Conservation (phyloP, 345 rosid species). For the Boechera stricta region DNA sequence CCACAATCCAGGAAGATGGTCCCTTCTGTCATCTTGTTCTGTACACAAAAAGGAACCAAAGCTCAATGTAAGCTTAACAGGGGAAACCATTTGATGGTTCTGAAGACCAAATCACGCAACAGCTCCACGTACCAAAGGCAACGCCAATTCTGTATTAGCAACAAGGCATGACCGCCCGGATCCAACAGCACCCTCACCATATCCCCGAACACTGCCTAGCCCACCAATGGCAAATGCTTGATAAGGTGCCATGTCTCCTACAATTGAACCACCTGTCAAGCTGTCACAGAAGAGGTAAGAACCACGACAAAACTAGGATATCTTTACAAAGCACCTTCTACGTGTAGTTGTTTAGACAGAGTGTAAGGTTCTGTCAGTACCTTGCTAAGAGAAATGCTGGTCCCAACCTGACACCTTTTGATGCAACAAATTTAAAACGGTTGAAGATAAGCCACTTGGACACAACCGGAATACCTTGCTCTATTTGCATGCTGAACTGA, state of each 20-base stretch:
- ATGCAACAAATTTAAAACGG: conserved; percentile 81
- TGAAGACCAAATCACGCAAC: conserved; percentile 15
- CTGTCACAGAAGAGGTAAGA: conserved; percentile 57
- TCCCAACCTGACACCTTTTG: conserved; percentile 86
- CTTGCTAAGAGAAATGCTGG: conserved; percentile 89
- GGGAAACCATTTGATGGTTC: neutral
- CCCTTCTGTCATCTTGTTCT: conserved; percentile 77
- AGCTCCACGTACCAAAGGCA: conserved; percentile 70
- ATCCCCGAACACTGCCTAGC: conserved; percentile 83
- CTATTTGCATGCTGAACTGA: conserved; percentile 88
- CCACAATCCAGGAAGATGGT: conserved; percentile 75
- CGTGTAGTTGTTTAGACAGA: neutral
- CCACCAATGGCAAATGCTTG: conserved; percentile 98
- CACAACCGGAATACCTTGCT: conserved; percentile 92
- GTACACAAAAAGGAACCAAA: conserved; percentile 33
- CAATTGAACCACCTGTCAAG: conserved; percentile 95
- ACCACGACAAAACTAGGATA: conserved; percentile 14
- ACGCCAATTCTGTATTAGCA: conserved; percentile 76
- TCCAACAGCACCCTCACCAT: conserved; percentile 97
- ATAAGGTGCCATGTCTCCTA: conserved; percentile 99
- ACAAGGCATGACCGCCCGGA: conserved; percentile 91
- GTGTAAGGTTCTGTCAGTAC: conserved; percentile 46
- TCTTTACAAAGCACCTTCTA: neutral
- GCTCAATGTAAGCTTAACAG: conserved; percentile 4
- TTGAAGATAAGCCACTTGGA: conserved; percentile 94